phyloP scores from a whole-genome alignment of 495 filamentous ascomycete species.

The Parathielavia appendiculata region DNA sequence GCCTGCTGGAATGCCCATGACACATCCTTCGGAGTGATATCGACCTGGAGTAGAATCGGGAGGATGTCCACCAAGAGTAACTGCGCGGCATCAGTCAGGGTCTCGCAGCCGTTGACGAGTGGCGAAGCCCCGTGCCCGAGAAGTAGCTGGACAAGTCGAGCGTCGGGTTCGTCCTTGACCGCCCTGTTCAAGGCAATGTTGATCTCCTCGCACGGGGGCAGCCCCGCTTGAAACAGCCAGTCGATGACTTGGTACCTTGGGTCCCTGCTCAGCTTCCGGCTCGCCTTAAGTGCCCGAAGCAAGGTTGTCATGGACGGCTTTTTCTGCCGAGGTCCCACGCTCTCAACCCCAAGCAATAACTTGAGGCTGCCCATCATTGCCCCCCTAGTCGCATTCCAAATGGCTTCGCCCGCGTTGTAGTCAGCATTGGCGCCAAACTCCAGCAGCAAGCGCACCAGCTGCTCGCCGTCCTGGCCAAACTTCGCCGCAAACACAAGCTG shows the following conservation, averaged over 20 bases:
- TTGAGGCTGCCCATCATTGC: slow-evolving; percentile 41
- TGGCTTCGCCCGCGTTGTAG: slow-evolving; percentile 42
- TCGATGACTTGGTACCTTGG: slow-evolving; percentile 39
- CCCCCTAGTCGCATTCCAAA: slow-evolving; percentile 43
- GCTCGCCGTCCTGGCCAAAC: slow-evolving; percentile 40
- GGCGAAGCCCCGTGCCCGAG: slow-evolving; percentile 41
- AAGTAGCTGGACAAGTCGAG: slow-evolving; percentile 38
- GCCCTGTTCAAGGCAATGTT: slow-evolving; percentile 38
- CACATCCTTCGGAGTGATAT: slow-evolving; percentile 34
- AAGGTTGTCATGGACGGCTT: slow-evolving; percentile 38
- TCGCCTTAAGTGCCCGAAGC: slow-evolving; percentile 41
- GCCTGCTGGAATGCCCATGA: slow-evolving; percentile 38
- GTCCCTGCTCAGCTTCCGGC: slow-evolving; percentile 37
- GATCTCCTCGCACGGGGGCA: slow-evolving; percentile 37
- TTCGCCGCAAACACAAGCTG: slow-evolving; percentile 43
- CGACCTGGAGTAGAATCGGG: slow-evolving; percentile 31
- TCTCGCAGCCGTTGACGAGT: slow-evolving; percentile 39
- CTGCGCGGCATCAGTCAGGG: slow-evolving; percentile 39
- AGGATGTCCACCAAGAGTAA: slow-evolving; percentile 34
- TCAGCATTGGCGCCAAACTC: slow-evolving; percentile 41
- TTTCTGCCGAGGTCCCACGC: slow-evolving; percentile 27
- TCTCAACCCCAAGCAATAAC: slow-evolving; percentile 39
- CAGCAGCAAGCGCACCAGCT: slow-evolving; percentile 40
- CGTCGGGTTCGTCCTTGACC: slow-evolving; percentile 43
- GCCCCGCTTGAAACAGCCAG: slow-evolving; percentile 43